phyloP scores from a whole-genome alignment of 2,329 filamentous ascomycete species.

The Juglanconis sp. region DNA sequence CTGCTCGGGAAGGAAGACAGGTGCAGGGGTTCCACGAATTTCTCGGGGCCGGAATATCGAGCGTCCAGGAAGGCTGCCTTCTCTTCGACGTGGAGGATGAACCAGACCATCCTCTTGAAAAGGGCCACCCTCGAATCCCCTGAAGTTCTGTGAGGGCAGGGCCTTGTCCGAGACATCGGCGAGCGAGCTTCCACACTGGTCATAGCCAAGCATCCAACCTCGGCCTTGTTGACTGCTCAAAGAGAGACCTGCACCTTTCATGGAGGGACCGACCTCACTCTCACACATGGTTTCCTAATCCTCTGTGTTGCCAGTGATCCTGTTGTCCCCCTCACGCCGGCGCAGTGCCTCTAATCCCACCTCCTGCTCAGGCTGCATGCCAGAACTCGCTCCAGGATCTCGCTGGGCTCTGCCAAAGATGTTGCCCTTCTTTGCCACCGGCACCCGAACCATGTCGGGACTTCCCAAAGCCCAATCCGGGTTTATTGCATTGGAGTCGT shows the following conservation, averaged over 20 bases:
- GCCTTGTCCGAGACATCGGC: constrained; percentile 26
- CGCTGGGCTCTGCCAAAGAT: not conserved
- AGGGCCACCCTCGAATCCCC: not conserved
- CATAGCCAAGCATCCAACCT: constrained; percentile 1
- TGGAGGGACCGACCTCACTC: constrained; percentile 9
- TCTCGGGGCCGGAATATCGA: constrained; percentile 9
- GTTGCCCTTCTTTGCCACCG: constrained; percentile 5
- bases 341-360: not conserved
- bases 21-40: constrained; percentile 4
- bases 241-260: constrained; percentile 4
- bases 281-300: constrained; percentile 16
- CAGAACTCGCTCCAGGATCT: not conserved
- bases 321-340: not conserved
- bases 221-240: not conserved
- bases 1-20: constrained; percentile 28
- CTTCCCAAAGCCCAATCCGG: constrained; percentile 12
- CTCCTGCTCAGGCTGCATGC: not conserved
- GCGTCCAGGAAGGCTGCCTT: constrained; percentile 16
- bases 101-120: not conserved
- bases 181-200: constrained; percentile 14
- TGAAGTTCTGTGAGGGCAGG: not conserved
- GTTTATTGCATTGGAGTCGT: constrained; percentile 10
- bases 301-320: constrained; percentile 14
- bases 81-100: constrained; percentile 13
- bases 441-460: constrained; percentile 10